phyloP scores from a whole-genome alignment of 306 rosid genomes.

The Crataegus laevigata region DNA sequence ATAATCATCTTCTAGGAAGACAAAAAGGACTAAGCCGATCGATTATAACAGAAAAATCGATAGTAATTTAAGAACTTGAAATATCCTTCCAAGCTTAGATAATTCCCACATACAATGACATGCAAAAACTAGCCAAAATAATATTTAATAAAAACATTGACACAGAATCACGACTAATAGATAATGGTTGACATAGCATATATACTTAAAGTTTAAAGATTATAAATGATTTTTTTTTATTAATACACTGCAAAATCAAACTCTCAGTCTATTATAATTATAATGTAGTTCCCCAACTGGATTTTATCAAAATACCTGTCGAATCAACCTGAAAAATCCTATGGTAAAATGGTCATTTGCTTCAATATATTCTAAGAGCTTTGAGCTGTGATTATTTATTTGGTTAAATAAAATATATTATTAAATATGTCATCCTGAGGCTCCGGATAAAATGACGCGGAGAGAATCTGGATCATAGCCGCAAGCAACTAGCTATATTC shows the following conservation, averaged over 20 bases:
- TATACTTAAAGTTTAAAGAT: neutral
- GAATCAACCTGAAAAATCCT: neutral
- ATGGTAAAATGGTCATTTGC: neutral
- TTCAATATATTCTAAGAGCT: neutral
- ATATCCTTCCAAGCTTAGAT: neutral
- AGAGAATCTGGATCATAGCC: no score
- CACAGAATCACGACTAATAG: neutral
- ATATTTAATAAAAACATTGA: neutral
- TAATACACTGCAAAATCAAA: neutral
- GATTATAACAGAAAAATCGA: neutral
- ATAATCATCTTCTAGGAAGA: neutral
- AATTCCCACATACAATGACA: neutral
- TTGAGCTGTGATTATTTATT: neutral
- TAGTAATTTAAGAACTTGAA: neutral
- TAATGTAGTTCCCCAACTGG: neutral
- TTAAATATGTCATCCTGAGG: no score
- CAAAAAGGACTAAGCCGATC: neutral
- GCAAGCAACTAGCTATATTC: no score
- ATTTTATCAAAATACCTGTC: neutral
- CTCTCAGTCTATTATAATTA: neutral
- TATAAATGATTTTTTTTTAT: no score
- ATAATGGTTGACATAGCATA: neutral
- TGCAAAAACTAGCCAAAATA: neutral
- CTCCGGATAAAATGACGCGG: no score
- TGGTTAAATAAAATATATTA: no score